Conservation (phyloP, 139 green algal genomes). For the Nannochloris sp. region DNA sequence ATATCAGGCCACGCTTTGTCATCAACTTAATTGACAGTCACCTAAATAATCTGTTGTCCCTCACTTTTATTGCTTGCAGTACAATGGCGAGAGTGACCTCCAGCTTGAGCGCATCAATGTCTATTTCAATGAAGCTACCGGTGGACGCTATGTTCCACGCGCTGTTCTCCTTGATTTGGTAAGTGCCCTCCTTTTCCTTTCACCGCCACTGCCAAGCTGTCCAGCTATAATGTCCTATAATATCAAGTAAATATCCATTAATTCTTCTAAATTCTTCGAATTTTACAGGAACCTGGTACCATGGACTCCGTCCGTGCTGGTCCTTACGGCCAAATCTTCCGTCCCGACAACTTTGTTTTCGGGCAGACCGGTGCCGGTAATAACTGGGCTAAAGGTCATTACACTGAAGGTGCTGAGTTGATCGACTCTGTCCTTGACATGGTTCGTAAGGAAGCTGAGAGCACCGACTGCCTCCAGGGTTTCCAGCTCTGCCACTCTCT, state of each 20-base stretch:
- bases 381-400: constrained; percentile 99
- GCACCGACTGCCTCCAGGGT: constrained; percentile 96
- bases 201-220: too few relatives aligned
- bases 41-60: neutral
- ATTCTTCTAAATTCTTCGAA: too few relatives aligned
- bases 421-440: constrained; percentile 99
- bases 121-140: constrained; percentile 99
- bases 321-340: constrained; percentile 91
- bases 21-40: neutral
- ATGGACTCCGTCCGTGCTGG: constrained; percentile 96
- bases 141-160: constrained; percentile 94
- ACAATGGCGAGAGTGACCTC: constrained; percentile 87
- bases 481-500: constrained; percentile 97
- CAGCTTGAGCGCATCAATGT: constrained; percentile 99
- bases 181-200: neutral
- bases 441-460: constrained; percentile 97
- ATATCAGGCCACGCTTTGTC: neutral
- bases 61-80: constrained; percentile 2
- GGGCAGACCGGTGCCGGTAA: constrained; percentile 94
- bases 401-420: constrained; percentile 96
- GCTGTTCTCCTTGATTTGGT: constrained; percentile 95
- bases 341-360: constrained; percentile 98
- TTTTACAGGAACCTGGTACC: constrained; percentile 82
- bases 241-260: too few relatives aligned
- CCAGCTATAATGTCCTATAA: neutral